Percentiles rank a stretch among this genome's conserved stretches.
These are phyloP conservation scores for Grosmannia penicillata DNA, from an alignment of 2,329 filamentous ascomycete genomes.

Conservation along the genomic window DNA sequence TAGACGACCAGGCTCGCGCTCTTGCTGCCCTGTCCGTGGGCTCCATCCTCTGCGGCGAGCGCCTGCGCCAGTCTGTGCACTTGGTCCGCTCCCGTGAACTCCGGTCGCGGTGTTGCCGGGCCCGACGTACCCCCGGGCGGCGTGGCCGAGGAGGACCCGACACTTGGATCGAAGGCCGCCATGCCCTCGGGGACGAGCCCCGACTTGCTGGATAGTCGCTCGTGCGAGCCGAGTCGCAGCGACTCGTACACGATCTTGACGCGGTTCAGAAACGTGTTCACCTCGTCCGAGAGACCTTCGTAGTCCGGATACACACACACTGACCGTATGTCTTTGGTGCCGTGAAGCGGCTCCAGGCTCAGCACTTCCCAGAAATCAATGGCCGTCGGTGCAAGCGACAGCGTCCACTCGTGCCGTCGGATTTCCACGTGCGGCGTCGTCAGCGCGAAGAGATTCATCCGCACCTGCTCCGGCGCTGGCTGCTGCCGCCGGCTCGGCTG, in stretches of 20 bases:
- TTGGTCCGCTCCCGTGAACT: slow-evolving; percentile 31
- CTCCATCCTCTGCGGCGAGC: slow-evolving; percentile 25
- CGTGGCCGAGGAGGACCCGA: not conserved
- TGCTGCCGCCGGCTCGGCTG: too few relatives aligned
- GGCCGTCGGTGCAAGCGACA: slow-evolving; percentile 62
- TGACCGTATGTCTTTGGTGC: slow-evolving; percentile 54
- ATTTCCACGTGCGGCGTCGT: slow-evolving; percentile 58
- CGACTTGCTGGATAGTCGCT: slow-evolving; percentile 26
- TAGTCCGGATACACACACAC: slow-evolving; percentile 57
- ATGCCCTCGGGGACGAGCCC: slow-evolving; percentile 30
- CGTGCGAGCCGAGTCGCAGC: slow-evolving; percentile 55
- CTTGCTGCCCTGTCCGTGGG: slow-evolving; percentile 31
- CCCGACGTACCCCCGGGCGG: too few relatives aligned
- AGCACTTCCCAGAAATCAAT: slow-evolving; percentile 72
- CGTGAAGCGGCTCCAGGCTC: slow-evolving; percentile 56
- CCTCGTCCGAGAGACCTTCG: slow-evolving; percentile 45
- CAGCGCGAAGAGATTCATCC: slow-evolving; percentile 44
- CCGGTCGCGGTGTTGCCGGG: slow-evolving; percentile 20
- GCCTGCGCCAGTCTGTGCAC: slow-evolving; percentile 33
- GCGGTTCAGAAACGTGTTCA: slow-evolving; percentile 50
- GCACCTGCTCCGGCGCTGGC: slow-evolving; percentile 30
- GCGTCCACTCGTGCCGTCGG: slow-evolving; percentile 50
- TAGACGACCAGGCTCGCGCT: slow-evolving; percentile 66
- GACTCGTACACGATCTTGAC: slow-evolving; percentile 60
- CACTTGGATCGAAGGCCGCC: slow-evolving; percentile 26